phyloP scores from a whole-genome alignment of 2,329 filamentous ascomycete species.

The Stagonosporopsis chrysanthemi region DNA sequence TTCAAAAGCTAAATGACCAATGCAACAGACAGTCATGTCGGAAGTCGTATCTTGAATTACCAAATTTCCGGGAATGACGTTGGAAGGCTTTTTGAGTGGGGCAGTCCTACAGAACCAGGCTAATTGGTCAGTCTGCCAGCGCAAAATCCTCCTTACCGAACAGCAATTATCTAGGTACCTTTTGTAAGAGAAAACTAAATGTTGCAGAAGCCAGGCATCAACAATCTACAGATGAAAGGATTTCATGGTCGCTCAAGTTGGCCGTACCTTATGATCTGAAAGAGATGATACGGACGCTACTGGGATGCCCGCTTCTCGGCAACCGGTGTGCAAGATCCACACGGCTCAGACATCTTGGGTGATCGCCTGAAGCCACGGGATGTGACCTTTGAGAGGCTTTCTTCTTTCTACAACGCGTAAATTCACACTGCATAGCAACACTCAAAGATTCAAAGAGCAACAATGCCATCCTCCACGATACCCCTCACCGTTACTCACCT shows the following conservation, averaged over 20 bases:
- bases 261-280: neutral
- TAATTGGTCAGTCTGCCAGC: neutral
- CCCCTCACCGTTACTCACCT: constrained; percentile 19
- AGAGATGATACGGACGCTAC: neutral
- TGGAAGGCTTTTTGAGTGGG: neutral
- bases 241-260: neutral
- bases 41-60: neutral
- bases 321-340: constrained; percentile 16
- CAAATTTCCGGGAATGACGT: neutral
- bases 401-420: neutral
- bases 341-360: constrained; percentile 8
- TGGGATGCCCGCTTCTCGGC: constrained; percentile 15
- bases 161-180: neutral
- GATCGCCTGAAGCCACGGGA: constrained; percentile 1
- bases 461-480: constrained; percentile 15
- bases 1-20: neutral
- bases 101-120: neutral
- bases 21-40: neutral
- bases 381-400: neutral
- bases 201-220: neutral
- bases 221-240: neutral
- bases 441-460: neutral
- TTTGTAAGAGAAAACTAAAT: too few species aligned
- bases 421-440: neutral
- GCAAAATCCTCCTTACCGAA: neutral